A percentile compares a stretch with the other conserved stretches of the same genome.
Conservation (phyloP, 352 stramenopile species). For the Pythium myriotylum region DNA sequence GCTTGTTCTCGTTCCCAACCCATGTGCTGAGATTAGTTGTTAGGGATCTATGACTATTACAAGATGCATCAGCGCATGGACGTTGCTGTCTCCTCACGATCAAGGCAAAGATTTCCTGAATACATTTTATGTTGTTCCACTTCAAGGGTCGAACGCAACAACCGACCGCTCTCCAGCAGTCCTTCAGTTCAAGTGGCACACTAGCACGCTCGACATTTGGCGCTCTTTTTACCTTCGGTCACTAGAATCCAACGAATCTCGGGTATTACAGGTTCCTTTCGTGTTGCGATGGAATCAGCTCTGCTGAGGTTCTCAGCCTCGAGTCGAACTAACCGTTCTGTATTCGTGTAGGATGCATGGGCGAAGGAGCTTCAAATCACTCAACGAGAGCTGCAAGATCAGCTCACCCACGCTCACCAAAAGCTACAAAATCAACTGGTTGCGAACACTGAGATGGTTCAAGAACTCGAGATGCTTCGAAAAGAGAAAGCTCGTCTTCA, state of each 20-base stretch:
- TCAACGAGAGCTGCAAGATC: constrained; percentile 72
- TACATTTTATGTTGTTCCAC: constrained; percentile 74
- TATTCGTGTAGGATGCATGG: constrained; percentile 65
- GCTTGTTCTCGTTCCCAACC: neutral
- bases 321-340: constrained; percentile 6
- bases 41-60: constrained; percentile 61
- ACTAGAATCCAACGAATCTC: constrained; percentile 79
- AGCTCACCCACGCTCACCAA: constrained; percentile 66
- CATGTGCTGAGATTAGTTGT: neutral
- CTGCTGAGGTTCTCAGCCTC: neutral
- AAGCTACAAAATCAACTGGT: constrained; percentile 71
- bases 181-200: constrained; percentile 89
- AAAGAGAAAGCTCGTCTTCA: constrained; percentile 61
- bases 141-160: constrained; percentile 31
- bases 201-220: constrained; percentile 81
- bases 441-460: constrained; percentile 74
- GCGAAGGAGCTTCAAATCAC: constrained; percentile 81
- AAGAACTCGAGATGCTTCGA: constrained; percentile 67
- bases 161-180: constrained; percentile 65
- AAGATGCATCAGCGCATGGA: constrained; percentile 74
- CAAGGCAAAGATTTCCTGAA: constrained; percentile 61
- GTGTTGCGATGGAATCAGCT: constrained; percentile 15
- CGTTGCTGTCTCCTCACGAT: constrained; percentile 46
- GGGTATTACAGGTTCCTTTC: constrained; percentile 67
- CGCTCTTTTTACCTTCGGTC: constrained; percentile 83